Percentiles rank a stretch among this genome's conserved stretches.
These are phyloP conservation scores for Rhododendron griersonianum DNA, from an alignment of 148 eudicot genomes.

Conservation along the genomic window DNA sequence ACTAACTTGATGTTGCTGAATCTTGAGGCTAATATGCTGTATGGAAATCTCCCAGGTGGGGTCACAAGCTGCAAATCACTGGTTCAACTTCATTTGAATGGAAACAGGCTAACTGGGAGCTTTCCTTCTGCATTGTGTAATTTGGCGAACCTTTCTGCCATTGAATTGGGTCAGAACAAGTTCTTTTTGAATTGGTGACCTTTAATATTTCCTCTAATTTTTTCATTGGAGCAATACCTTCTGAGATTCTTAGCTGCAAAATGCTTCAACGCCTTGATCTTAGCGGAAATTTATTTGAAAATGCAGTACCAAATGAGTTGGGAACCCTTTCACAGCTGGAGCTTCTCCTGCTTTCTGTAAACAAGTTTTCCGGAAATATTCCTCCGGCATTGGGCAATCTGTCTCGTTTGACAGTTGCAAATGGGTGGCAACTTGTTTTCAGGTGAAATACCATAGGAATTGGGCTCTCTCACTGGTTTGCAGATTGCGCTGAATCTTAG, in stretches of 20 bases:
- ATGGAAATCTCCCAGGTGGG: too few species aligned
- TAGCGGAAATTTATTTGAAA: constrained; percentile 58
- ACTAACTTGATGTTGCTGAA: too few species aligned
- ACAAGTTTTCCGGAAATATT: constrained; percentile 64
- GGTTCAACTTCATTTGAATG: too few species aligned
- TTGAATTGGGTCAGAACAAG: too few species aligned
- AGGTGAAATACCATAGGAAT: constrained; percentile 62
- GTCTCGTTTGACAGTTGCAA: constrained; percentile 65
- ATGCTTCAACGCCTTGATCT: constrained; percentile 90
- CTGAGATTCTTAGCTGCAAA: constrained; percentile 68
- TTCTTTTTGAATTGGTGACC: too few species aligned
- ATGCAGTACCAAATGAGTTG: constrained; percentile 53
- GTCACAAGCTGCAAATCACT: too few species aligned
- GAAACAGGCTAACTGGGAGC: too few species aligned
- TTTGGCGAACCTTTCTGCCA: too few species aligned
- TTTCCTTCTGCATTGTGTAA: too few species aligned
- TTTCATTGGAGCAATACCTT: constrained; percentile 59
- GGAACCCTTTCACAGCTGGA: constrained; percentile 75
- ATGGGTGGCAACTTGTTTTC: constrained; percentile 85
- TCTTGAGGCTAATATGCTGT: too few species aligned
- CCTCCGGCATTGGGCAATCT: constrained; percentile 74
- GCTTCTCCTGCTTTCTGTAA: constrained; percentile 80
- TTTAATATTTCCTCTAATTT: too few species aligned
- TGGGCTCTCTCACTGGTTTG: constrained; percentile 68
- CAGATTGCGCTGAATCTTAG: constrained; percentile 90